phyloP scores from a whole-genome alignment of 768 basidiomycete species.

The Clitopilus passeckerianus region DNA sequence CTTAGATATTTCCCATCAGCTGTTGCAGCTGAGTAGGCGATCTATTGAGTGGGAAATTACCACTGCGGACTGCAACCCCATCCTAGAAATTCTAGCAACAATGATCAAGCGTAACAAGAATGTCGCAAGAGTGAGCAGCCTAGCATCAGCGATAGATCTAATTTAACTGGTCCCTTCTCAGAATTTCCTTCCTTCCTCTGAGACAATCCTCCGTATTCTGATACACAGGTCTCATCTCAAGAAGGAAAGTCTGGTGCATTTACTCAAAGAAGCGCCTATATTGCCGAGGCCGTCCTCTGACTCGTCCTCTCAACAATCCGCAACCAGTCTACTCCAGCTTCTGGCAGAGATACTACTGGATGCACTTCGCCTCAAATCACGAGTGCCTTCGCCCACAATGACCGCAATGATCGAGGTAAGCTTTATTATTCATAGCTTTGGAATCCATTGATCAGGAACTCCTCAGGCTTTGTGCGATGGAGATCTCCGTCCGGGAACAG shows the following conservation, averaged over 20 bases:
- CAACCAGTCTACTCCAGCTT: constrained; percentile 31
- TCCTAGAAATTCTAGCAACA: constrained; percentile 44
- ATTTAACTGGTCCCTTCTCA: constrained; percentile 14
- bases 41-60: constrained; percentile 49
- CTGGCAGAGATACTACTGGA: constrained; percentile 51
- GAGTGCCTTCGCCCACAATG: constrained; percentile 43
- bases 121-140: constrained; percentile 39
- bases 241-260: constrained; percentile 32
- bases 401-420: constrained; percentile 50
- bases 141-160: not conserved
- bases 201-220: constrained; percentile 52
- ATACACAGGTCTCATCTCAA: constrained; percentile 47
- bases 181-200: constrained; percentile 58
- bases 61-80: constrained; percentile 48
- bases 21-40: constrained; percentile 50
- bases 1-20: constrained; percentile 52
- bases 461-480: not conserved
- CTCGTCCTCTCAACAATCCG: constrained; percentile 15
- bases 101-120: constrained; percentile 59
- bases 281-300: constrained; percentile 32
- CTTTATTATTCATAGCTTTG: not conserved
- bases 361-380: constrained; percentile 47
- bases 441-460: not conserved
- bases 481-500: not conserved
- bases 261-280: constrained; percentile 43